Evolutionary conservation across 129 eudicot species (phyloP), one percentile per base, ranked within the genome.

Genomic region (Flaveria brownii): DNA sequence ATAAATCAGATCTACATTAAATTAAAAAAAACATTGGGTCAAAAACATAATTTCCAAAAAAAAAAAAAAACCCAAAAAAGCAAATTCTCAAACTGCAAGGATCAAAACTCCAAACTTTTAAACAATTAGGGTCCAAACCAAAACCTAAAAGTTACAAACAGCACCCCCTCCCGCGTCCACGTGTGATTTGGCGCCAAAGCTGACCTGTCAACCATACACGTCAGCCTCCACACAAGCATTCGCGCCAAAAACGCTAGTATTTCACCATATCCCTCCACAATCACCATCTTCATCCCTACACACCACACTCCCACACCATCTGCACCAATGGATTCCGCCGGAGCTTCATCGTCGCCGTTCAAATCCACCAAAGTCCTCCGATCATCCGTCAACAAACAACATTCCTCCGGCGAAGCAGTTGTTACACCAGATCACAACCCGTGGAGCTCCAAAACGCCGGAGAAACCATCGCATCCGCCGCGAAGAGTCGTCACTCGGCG

Each of bases 401-500:
- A 79, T 63, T 70, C 88, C 18, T 56, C 83, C 50, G 73, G 75
- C 36, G 79, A 66, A 65, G 42, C 68, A 22, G 6, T 59, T 49
- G 6, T 2, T 2, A 13, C 65, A 71, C 51, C 86, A 28, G 82
- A 76, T 54, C 77, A 74, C 80, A 81, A 39, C 41, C 75, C 77
- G 6, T 84, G 84, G 86, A 81, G 74, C 82, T 84, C 87, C 81
- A 87, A 86, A 65, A 90, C 95, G 2, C 95, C 95, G 7, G 90
- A 88, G 33, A 90, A 87, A 57, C 77, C 84, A 26, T 14, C 56
- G 47, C 70, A 77, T 9, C 87, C 87, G 59, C 84, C 90, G 9
- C 88, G 96, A 7, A 77, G 89, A 47, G 5, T 25, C 42, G 68
- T 83, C 42, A 84, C 81, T 43, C 83, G 83, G 22, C 76, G 76